phyloP scores from a whole-genome alignment of 768 basidiomycete species.

The Leccinum aurantiacum region DNA sequence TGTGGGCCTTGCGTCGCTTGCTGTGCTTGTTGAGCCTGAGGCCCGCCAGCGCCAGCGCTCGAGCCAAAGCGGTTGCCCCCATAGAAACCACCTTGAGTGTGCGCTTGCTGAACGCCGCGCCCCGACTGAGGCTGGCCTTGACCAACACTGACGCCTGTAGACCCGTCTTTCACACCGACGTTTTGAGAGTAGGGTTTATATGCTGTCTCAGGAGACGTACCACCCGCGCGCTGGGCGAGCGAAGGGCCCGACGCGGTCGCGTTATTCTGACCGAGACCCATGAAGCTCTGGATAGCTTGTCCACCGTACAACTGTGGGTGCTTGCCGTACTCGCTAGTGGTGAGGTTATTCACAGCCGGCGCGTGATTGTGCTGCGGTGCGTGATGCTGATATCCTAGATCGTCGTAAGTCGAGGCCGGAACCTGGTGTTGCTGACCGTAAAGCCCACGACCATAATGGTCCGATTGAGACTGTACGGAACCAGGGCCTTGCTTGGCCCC shows the following conservation, averaged over 20 bases:
- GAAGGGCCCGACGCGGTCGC: constrained; percentile 46
- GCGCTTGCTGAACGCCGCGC: constrained; percentile 46
- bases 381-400: constrained; percentile 54
- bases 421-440: constrained; percentile 63
- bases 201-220: constrained; percentile 65
- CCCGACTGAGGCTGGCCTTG: constrained; percentile 38
- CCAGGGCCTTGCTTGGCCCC: constrained; percentile 64
- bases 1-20: constrained; percentile 34
- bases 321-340: constrained; percentile 45
- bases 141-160: constrained; percentile 44
- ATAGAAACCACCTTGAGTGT: constrained; percentile 46
- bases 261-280: constrained; percentile 55
- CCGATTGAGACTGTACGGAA: constrained; percentile 50
- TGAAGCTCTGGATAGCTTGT: constrained; percentile 68
- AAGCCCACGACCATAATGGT: constrained; percentile 61
- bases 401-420: constrained; percentile 47
- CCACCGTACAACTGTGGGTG: constrained; percentile 47
- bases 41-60: constrained; percentile 41
- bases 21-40: constrained; percentile 50
- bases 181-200: constrained; percentile 70
- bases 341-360: constrained; percentile 38
- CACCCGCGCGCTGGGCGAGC: constrained; percentile 43
- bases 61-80: constrained; percentile 44
- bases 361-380: constrained; percentile 60
- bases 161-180: constrained; percentile 57